A percentile compares a stretch with the other conserved stretches of the same genome.
phyloP scores from a whole-genome alignment of 73 alveolate species.

The Tetrahymena malaccensis region DNA sequence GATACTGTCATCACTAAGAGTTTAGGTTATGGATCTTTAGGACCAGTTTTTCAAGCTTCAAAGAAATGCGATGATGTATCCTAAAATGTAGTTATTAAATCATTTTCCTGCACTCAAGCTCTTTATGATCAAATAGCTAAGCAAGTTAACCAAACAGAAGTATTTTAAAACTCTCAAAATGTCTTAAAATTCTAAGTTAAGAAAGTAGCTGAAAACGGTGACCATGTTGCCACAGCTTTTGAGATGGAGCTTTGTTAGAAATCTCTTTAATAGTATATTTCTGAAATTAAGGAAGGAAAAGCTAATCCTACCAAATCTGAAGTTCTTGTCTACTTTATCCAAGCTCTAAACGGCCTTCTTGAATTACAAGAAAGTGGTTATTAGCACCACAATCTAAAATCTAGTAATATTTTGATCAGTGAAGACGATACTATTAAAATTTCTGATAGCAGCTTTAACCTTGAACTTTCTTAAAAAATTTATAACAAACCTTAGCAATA shows the following conservation, averaged over 20 bases:
- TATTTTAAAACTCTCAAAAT: background rate
- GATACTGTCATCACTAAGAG: background rate
- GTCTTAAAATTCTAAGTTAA: background rate
- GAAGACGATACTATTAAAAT: background rate
- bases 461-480: background rate
- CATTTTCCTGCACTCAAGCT: background rate
- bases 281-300: background rate
- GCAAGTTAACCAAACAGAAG: background rate
- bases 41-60: background rate
- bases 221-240: background rate
- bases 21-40: background rate
- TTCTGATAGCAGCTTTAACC: background rate
- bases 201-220: background rate
- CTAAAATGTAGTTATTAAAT: background rate
- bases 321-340: background rate
- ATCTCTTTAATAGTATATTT: background rate
- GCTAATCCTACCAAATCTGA: background rate
- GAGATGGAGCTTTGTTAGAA: background rate
- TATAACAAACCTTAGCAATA: background rate
- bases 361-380: background rate
- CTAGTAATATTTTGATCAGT: background rate
- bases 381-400: background rate
- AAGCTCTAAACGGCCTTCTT: background rate
- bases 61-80: background rate
- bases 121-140: background rate